phyloP scores from a whole-genome alignment of 176 grass and related monocot species.

The Rhynchospora tenuis region DNA sequence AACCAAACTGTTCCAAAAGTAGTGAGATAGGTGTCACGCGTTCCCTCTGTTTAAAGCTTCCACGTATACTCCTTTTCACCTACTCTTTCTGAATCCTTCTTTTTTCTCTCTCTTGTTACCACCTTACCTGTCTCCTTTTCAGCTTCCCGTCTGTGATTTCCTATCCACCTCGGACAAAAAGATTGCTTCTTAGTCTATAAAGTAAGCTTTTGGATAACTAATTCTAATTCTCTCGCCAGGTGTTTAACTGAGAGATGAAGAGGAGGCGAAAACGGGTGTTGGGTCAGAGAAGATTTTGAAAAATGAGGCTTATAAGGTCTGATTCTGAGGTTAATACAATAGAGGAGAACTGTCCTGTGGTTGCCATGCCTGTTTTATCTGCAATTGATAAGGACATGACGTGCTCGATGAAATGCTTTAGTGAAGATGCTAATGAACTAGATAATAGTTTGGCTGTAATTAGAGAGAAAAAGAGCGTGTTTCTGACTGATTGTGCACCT shows the following conservation, averaged over 20 bases:
- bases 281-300: neutral
- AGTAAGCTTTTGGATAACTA: constrained; percentile 2
- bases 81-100: constrained; percentile 9
- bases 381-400: neutral
- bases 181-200: neutral
- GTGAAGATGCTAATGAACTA: constrained; percentile 32
- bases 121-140: neutral
- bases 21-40: neutral
- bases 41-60: neutral
- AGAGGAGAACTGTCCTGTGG: constrained; percentile 21
- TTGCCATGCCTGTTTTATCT: constrained; percentile 20
- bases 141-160: neutral
- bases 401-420: constrained; percentile 27
- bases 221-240: neutral
- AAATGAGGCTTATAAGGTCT: constrained; percentile 14
- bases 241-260: neutral
- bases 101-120: neutral
- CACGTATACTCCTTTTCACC: constrained; percentile 23
- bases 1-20: neutral
- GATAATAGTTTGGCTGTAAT: neutral
- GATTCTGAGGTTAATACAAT: neutral
- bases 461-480: constrained; percentile 34
- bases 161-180: neutral
- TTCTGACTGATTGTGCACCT: constrained; percentile 38
- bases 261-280: neutral